These are phyloP conservation scores for Fomitopsis schrenkii DNA, from an alignment of 1,284 basidiomycete species.

Conservation along the genomic window DNA sequence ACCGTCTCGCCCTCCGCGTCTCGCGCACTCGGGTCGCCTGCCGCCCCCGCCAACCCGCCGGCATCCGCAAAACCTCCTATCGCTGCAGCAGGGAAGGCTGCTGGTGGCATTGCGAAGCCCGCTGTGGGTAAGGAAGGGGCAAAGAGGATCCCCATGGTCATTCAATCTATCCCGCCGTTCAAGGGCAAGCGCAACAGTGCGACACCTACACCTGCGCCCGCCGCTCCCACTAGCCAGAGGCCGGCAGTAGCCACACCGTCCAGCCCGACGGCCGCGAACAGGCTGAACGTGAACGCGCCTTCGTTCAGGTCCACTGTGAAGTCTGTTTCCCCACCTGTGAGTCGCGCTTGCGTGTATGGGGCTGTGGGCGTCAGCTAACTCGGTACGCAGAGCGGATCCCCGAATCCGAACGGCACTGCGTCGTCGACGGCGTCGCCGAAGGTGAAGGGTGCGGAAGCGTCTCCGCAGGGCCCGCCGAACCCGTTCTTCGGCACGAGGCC, in stretches of 20 bases:
- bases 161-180: constrained; percentile 92
- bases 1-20: constrained; percentile 16
- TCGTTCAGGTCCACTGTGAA: constrained; percentile 83
- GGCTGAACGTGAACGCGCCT: constrained; percentile 70
- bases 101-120: constrained; percentile 22
- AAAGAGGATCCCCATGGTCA: constrained; percentile 58
- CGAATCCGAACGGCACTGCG: constrained; percentile 27
- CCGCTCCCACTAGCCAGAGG: constrained; percentile 15
- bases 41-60: constrained; percentile 16
- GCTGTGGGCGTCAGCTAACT: constrained; percentile 4
- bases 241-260: constrained; percentile 34
- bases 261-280: constrained; percentile 34
- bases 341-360: constrained; percentile 7
- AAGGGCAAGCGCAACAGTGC: constrained; percentile 52
- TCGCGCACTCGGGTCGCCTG: constrained; percentile 29
- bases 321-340: constrained; percentile 43
- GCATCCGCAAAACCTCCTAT: constrained; percentile 9
- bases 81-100: constrained; percentile 14
- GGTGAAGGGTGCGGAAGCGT: constrained; percentile 45
- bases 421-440: constrained; percentile 55
- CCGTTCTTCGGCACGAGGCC: constrained; percentile 84
- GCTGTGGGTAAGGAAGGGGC: constrained; percentile 28
- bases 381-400: constrained; percentile 38
- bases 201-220: constrained; percentile 20
- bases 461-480: constrained; percentile 46